Conservation (phyloP, 192 early-diverging fungal genomes). For the Gaertneriomyces sp. region DNA sequence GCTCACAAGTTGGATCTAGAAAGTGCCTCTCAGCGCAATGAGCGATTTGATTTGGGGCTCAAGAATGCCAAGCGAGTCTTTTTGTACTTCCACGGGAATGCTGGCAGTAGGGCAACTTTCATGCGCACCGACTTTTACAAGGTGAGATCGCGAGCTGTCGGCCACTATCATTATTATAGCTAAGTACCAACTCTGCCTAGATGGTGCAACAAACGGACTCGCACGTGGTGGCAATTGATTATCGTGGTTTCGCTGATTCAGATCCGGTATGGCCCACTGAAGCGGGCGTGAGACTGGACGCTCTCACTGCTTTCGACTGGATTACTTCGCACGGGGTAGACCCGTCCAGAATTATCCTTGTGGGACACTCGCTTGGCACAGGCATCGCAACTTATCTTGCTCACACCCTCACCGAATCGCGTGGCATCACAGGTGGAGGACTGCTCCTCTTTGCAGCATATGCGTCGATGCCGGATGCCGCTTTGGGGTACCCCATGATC, state of each 20-base stretch:
- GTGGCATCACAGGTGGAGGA: slow-evolving; percentile 29
- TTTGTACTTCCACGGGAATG: slow-evolving; percentile 56
- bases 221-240: slow-evolving; percentile 52
- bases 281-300: slow-evolving; percentile 36
- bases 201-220: slow-evolving; percentile 24
- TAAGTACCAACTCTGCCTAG: slow-evolving; percentile 12
- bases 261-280: slow-evolving; percentile 37
- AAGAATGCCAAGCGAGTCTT: slow-evolving; percentile 34
- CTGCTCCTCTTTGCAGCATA: slow-evolving; percentile 45
- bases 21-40: slow-evolving; percentile 9
- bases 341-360: slow-evolving; percentile 38
- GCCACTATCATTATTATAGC: neutral
- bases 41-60: slow-evolving; percentile 24
- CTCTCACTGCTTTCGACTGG: slow-evolving; percentile 43
- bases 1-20: slow-evolving; percentile 5
- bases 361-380: slow-evolving; percentile 44
- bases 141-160: slow-evolving; percentile 1
- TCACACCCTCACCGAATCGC: slow-evolving; percentile 25
- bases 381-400: slow-evolving; percentile 26
- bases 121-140: slow-evolving; percentile 38
- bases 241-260: slow-evolving; percentile 56
- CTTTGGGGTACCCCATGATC: slow-evolving; percentile 41
- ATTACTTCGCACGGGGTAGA: slow-evolving; percentile 33
- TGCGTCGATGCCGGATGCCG: slow-evolving; percentile 44
- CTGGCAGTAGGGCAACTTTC: slow-evolving; percentile 42